Evolutionary conservation across 371 early-diverging fungal species (phyloP), one percentile per base, ranked within the genome.

Genomic region (Mycotypha africana): DNA sequence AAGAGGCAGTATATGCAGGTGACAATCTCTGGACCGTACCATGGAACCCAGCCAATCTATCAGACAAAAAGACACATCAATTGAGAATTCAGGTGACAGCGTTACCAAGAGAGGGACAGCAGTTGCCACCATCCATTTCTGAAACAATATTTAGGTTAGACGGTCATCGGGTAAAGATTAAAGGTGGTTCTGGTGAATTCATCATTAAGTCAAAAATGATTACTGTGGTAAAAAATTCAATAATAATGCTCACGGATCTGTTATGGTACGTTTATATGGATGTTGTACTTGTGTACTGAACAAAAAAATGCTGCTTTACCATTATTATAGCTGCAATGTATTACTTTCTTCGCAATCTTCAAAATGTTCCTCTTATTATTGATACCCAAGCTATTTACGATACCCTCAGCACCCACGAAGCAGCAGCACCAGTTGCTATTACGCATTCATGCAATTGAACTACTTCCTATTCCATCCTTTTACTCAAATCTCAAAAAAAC

Each of bases 171-270:
- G 63, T 70, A 19, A 66, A 77, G 10, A 77, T 86, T 56, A 68
- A 74, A 21, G 80, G 78, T 5, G 84, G 86, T 3, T 56, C 77
- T 8, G 89, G 88, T 32, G 91, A 86, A 49, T 86, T 78, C 62
- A 78, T 92, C 28, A 85, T 91, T 53, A 62, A 70, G 35, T 64
- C 80, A 12, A 65, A 78, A 34, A 74, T 84, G 62, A 66, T 74
- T 1, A 36, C 59, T 12, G 49, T 72, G 42, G 78, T 79, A 68
- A 60, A 64, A 30, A 42, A 50, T 53, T n/a, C n/a, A 19, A 45
- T 66, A 17, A 30, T 38, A 15, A 52, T n/a, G n/a, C n/a, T n/a
- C n/a, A n/a, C n/a, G n/a, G n/a, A n/a, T n/a, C n/a, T n/a, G n/a
- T n/a, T n/a, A n/a, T n/a, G n/a, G n/a, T n/a, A n/a, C n/a, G n/a